Percentiles rank a stretch among this genome's conserved stretches.
phyloP scores from a whole-genome alignment of 2,329 filamentous ascomycete genomes.

The Hypomyces rosellus region DNA sequence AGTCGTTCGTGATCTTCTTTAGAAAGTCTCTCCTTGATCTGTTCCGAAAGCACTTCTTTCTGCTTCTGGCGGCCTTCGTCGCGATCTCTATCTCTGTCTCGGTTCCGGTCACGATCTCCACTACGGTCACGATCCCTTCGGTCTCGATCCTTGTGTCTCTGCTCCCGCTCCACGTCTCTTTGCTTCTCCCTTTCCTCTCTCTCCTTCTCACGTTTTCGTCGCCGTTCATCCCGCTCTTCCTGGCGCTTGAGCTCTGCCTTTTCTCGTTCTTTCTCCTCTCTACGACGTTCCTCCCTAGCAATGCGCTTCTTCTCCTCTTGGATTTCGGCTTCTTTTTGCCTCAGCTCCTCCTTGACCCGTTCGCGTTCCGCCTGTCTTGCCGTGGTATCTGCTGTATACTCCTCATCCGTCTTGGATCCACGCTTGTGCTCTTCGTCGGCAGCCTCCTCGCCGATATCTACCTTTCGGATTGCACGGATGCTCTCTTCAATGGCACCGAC shows the following conservation, averaged over 20 bases:
- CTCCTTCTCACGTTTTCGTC: slow-evolving; percentile 46
- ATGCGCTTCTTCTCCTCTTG: slow-evolving; percentile 57
- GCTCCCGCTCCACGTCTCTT: slow-evolving; percentile 35
- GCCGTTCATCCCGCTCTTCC: slow-evolving; percentile 44
- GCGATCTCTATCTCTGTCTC: slow-evolving; percentile 25
- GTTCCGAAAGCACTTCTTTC: slow-evolving; percentile 35
- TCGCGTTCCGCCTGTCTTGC: slow-evolving; percentile 55
- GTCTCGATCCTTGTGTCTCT: slow-evolving; percentile 33
- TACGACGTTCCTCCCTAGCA: slow-evolving; percentile 49
- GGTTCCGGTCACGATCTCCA: slow-evolving; percentile 26
- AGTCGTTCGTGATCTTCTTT: slow-evolving; percentile 53
- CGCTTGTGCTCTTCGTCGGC: slow-evolving; percentile 58
- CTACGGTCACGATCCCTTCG: slow-evolving; percentile 30
- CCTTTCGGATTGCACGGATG: slow-evolving; percentile 60
- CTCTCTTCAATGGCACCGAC: slow-evolving; percentile 60
- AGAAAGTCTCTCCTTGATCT: slow-evolving; percentile 48
- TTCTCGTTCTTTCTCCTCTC: slow-evolving; percentile 42
- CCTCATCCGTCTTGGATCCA: slow-evolving; percentile 66
- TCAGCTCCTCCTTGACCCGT: slow-evolving; percentile 53
- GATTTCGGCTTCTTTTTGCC: slow-evolving; percentile 52
- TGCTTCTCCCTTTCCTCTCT: slow-evolving; percentile 48
- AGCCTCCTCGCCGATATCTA: slow-evolving; percentile 63
- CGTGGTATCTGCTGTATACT: slow-evolving; percentile 63
- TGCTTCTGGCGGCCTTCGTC: slow-evolving; percentile 28
- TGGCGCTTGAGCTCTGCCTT: slow-evolving; percentile 44